These are phyloP conservation scores for Aspergillus floridensis DNA, from an alignment of 2,329 filamentous ascomycete genomes.

Conservation along the genomic window DNA sequence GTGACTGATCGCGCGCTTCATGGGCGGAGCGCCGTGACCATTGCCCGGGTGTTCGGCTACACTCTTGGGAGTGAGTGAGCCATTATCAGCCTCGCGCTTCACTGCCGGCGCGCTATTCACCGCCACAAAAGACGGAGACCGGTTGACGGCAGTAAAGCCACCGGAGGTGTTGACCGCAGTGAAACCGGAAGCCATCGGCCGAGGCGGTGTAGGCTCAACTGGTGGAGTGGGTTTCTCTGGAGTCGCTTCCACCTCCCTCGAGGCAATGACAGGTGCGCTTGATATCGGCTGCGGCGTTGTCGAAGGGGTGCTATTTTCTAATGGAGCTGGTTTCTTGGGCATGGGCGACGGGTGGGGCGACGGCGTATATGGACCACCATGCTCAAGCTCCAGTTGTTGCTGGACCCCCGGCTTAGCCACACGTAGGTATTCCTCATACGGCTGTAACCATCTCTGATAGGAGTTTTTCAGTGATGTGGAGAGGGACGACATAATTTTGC, in stretches of 20 bases:
- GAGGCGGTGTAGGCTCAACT: slow-evolving; percentile 40
- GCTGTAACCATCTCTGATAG: slow-evolving; percentile 93
- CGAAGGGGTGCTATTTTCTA: slow-evolving; percentile 46
- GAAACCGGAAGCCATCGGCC: slow-evolving; percentile 54
- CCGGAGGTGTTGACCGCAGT: slow-evolving; percentile 66
- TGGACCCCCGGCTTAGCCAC: slow-evolving; percentile 94
- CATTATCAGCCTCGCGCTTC: slow-evolving; percentile 54
- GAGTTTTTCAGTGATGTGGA: slow-evolving; percentile 98
- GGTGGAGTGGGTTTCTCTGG: slow-evolving; percentile 36
- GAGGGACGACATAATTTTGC: slow-evolving; percentile 98
- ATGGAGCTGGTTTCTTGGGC: slow-evolving; percentile 48
- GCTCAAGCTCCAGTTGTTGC: slow-evolving; percentile 88
- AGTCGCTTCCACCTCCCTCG: slow-evolving; percentile 40
- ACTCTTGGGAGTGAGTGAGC: slow-evolving; percentile 60
- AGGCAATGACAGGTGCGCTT: slow-evolving; percentile 57
- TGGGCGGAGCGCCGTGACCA: slow-evolving; percentile 52
- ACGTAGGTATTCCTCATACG: slow-evolving; percentile 91
- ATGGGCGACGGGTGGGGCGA: slow-evolving; percentile 73
- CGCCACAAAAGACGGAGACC: slow-evolving; percentile 44
- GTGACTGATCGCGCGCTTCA: slow-evolving; percentile 75
- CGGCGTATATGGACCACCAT: slow-evolving; percentile 84
- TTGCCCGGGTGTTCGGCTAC: slow-evolving; percentile 64
- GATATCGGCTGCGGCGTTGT: slow-evolving; percentile 64
- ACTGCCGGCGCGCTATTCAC: slow-evolving; percentile 41
- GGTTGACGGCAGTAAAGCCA: slow-evolving; percentile 61